Percentiles rank a stretch among this genome's conserved stretches.
phyloP scores from a whole-genome alignment of 257 asterid species.

The Leonotis leonurus region DNA sequence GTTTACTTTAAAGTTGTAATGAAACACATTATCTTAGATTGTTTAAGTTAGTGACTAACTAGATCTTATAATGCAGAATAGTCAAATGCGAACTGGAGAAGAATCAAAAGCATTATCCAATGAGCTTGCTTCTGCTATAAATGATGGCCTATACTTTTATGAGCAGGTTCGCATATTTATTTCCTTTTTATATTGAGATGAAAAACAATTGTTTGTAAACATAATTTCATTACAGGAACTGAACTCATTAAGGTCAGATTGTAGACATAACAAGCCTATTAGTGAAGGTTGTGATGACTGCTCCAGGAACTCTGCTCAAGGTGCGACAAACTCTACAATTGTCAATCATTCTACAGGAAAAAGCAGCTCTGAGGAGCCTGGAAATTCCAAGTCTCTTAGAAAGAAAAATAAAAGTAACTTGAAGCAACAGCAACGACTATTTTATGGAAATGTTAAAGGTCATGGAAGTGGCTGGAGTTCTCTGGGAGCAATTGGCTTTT shows the following conservation, averaged over 20 bases:
- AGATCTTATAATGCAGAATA: constrained; percentile 42
- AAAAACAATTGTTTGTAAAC: constrained; percentile 3
- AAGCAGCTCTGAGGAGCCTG: constrained; percentile 38
- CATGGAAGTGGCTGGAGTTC: constrained; percentile 47
- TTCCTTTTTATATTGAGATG: not conserved
- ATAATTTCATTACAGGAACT: constrained; percentile 52
- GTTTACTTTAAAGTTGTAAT: not conserved
- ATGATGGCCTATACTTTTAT: constrained; percentile 76
- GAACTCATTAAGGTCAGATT: constrained; percentile 42
- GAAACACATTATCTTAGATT: not conserved
- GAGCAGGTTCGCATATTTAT: constrained; percentile 72
- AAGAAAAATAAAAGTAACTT: constrained; percentile 55
- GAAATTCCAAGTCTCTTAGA: constrained; percentile 44
- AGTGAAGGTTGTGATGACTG: constrained; percentile 41
- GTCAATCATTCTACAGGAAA: constrained; percentile 43
- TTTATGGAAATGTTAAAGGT: constrained; percentile 40
- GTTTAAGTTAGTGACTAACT: constrained; percentile 6
- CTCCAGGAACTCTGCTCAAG: constrained; percentile 32
- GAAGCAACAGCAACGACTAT: constrained; percentile 71
- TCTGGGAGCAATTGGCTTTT: constrained; percentile 62
- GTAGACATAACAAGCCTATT: constrained; percentile 30
- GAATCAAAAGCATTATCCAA: constrained; percentile 49
- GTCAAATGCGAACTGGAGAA: constrained; percentile 29
- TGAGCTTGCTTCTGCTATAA: constrained; percentile 87
- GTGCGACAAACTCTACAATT: constrained; percentile 35